These are phyloP conservation scores for Rhododendron ferrugineum DNA, from an alignment of 148 eudicot species.

Conservation along the genomic window DNA sequence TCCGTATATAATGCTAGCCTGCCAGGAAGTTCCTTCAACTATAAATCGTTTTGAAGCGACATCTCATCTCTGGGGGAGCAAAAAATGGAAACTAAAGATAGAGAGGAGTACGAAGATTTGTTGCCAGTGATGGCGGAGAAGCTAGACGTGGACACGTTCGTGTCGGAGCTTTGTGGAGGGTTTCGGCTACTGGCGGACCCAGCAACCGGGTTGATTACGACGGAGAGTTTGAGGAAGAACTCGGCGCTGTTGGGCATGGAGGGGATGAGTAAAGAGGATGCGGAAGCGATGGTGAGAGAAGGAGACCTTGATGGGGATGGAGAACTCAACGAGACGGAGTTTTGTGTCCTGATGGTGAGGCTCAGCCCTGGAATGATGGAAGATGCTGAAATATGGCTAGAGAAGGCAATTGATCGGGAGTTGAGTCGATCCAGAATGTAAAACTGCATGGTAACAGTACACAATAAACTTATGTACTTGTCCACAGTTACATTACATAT, in stretches of 20 bases:
- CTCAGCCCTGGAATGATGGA: conserved; percentile 56
- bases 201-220: conserved; percentile 24
- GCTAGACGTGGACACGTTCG: conserved; percentile 36
- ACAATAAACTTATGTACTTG: not conserved
- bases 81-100: conserved; percentile 1
- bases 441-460: not conserved
- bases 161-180: conserved; percentile 44
- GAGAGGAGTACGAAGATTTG: conserved; percentile 35
- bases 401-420: conserved; percentile 37
- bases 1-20: not conserved
- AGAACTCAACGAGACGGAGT: conserved; percentile 43
- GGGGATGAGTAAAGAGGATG: conserved; percentile 42
- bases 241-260: conserved; percentile 38
- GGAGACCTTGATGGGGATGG: conserved; percentile 37
- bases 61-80: not conserved
- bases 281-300: conserved; percentile 43
- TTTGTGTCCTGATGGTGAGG: conserved; percentile 54
- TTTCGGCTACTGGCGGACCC: conserved; percentile 41
- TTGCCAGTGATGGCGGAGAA: conserved; percentile 52
- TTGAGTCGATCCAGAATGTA: not conserved
- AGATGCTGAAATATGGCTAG: conserved; percentile 48
- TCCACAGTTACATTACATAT: not conserved
- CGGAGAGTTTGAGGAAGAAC: conserved; percentile 35
- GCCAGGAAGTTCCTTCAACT: not conserved
- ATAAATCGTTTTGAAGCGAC: not conserved